Evolutionary conservation across 345 rosid genomes (phyloP), one percentile per base, ranked within the genome.

Genomic region (Salix exigua): DNA sequence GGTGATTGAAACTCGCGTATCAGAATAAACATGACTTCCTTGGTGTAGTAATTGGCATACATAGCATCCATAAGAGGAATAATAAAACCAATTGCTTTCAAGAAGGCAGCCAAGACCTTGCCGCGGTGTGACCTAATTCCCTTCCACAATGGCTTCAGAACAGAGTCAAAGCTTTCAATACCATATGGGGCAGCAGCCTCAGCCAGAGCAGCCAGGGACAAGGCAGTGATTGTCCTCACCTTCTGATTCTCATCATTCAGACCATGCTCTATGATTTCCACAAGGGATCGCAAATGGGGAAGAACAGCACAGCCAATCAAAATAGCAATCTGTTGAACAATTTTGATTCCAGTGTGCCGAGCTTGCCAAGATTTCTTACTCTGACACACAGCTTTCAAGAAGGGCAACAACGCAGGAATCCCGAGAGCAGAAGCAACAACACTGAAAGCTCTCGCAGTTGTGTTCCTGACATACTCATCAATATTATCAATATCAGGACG

Each of bases 341-440:
- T 96, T 88, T 96, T 96, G 76, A 96, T 96, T 23, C 99, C 99
- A 82, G 99, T 96, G 81, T 96, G 99, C 2, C 99, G 93, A 70
- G 99, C 98, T 85, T 96, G 98, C 99, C 99, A 96, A 5, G 99
- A 96, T 71, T 91, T 96, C 88, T 94, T 96, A 84, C 99, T 96
- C 89, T 96, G 99, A 81, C 99, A 96, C 74, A 96, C 99, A 14
- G 99, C 98, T 81, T 92, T 96, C 83, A 96, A 78, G 84, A 96
- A 96, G 10, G 99, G 99, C 65, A 96, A 79, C 46, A 96, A 88
- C 0, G 98, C 97, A 73, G 97, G 99, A 80, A 95, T 93, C 11
- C 99, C 99, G 67, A 96, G 94, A 31, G 99, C 98, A 77, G 99
- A 96, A 51, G 98, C 97, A 63, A 96, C 99, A 65, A 96, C 99